Evolutionary conservation across 805 yeast species (phyloP), one percentile per base, ranked within the genome.

Genomic region (Kluyveromyces nonfermentans): DNA sequence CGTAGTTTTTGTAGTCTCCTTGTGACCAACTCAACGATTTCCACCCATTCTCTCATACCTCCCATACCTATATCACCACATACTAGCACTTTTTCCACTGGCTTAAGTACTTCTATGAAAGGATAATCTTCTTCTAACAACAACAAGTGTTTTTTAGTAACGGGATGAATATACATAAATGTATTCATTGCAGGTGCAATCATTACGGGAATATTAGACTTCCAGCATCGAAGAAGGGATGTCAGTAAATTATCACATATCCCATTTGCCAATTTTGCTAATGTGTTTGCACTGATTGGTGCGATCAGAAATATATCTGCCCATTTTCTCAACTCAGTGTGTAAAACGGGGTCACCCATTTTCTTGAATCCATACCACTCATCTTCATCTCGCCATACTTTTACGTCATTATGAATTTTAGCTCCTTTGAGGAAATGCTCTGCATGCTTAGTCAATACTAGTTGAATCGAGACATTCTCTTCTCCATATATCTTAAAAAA

Each of bases 1-100:
- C 67, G 46, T 3, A 45, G 48, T 18, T 50, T 50, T 7, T 51
- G 50, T 45, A 70, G 56, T 52, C 65, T 65, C 48, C 61, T 60
- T 32, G 68, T 63, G 47, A 75, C 45, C 18, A 77, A 74, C 54
- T 82, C 86, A 7, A 82, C 90, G 47, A 85, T 77, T 55, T 83
- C 93, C 56, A 79, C 78, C 83, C 87, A 84, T 56, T 84, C 93
- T 71, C 87, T 75, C 94, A 85, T 85, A 28, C 94, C 94, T 36
- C 94, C 94, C 93, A 85, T 83, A 12, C 93, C 93, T 49, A 85
- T 83, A 58, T 85, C 94, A 54, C 94, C 94, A 67, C 87, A 84
- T 16, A 64, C 83, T 67, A 68, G 72, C 50, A 85, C 88, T 57
- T 85, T 85, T 53, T 85, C 94, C 18, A 83, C 86, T 0, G 94